Evolutionary conservation across 331 rosid species (phyloP), one percentile per base, ranked within the genome.

Genomic region (Malus hybrid): DNA sequence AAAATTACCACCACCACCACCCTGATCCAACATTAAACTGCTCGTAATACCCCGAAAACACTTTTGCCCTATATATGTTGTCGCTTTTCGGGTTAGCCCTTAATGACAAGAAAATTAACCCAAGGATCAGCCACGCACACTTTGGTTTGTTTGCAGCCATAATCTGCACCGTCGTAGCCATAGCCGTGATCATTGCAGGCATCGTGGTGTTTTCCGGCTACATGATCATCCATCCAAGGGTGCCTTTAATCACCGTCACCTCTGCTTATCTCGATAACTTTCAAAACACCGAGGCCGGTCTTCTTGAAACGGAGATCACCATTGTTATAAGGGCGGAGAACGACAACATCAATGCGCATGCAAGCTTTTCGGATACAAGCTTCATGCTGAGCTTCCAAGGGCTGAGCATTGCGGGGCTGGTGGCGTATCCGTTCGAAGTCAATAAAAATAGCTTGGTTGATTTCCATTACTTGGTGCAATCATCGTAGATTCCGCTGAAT

Each of bases 181-280:
- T 89, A 4, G 93, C 83, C 0, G 90, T 87, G 9, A 83, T 92
- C n/a, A 42, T 87, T 1, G 73, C 65, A 0, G 97, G 99, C 24
- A 52, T 92, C 18, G 85, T 32, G 1, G 77, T 93, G 0, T 92
- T 94, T 11, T 76, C 75, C 1, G 97, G 87, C 0, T 94, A 92
- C 85, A 5, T 92, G 67, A 69, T 82, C 2, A 86, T 90, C 77
- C 99, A 89, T 77, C 99, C 99, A 0, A 80, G 99, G 42, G 76
- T 89, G 11, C 99, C 99, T 0, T 71, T 77, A 15, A 63, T 94
- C 13, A 73, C 81, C 42, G 81, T 94, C 16, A 14, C 80, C 22
- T 9, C 20, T 10, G 99, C 93, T 3, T 89, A 79, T 44, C 83
- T 94, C 0, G 85, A 86, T 24, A 77, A 80, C 14, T 8, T 92